phyloP scores from a whole-genome alignment of 2,329 filamentous ascomycete species.

The Microcera coccophila region DNA sequence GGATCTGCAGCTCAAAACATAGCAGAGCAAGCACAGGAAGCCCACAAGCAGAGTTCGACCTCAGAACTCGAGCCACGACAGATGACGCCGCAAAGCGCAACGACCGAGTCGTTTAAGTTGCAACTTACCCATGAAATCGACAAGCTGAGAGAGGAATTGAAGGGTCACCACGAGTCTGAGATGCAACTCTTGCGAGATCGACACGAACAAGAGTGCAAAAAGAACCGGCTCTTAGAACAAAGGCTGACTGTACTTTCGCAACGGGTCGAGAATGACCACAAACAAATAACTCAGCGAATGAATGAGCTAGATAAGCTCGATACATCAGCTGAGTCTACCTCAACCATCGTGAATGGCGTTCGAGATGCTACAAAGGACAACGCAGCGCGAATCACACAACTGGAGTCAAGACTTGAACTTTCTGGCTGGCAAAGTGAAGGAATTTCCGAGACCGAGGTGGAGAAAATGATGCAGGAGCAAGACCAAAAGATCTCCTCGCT shows the following conservation, averaged over 20 bases:
- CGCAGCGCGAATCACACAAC: too few species aligned
- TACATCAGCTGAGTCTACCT: too few species aligned
- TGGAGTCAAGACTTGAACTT: too few species aligned
- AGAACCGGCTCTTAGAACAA: slow-evolving; percentile 13
- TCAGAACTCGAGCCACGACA: too few species aligned
- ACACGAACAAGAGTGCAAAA: slow-evolving; percentile 9
- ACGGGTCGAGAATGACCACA: neutral
- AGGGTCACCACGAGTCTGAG: slow-evolving; percentile 4
- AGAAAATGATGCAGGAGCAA: neutral
- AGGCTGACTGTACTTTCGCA: slow-evolving; percentile 2
- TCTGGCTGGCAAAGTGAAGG: too few species aligned
- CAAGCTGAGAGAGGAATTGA: slow-evolving; percentile 8
- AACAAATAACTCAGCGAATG: neutral
- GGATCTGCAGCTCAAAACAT: too few species aligned
- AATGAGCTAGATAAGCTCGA: too few species aligned
- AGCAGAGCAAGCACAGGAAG: too few species aligned
- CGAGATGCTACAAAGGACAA: too few species aligned
- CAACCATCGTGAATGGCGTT: too few species aligned
- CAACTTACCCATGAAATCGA: slow-evolving; percentile 14
- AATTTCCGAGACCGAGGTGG: too few species aligned
- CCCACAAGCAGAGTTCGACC: too few species aligned
- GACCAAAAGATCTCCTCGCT: neutral
- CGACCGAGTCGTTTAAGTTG: neutral
- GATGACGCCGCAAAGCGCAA: neutral
- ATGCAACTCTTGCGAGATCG: neutral